phyloP scores from a whole-genome alignment of 306 rosid species.

The Luffa acutangula region DNA sequence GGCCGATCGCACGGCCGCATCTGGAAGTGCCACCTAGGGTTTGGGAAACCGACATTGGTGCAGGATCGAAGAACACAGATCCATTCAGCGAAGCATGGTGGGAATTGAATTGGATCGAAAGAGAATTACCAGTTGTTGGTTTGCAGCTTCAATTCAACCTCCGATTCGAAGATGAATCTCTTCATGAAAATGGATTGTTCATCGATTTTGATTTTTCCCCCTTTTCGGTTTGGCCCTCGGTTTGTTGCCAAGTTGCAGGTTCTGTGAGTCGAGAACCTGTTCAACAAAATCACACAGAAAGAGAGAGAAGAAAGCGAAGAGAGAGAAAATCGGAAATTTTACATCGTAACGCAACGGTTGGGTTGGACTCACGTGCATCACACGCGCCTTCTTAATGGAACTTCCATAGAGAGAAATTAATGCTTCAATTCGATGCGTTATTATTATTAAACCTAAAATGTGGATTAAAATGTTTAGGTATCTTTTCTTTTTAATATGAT shows the following conservation, averaged over 20 bases:
- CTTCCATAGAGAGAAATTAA: neutral
- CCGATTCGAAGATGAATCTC: neutral
- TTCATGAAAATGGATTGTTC: neutral
- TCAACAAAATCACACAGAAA: neutral
- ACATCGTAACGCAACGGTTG: neutral
- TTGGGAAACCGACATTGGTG: slow-evolving; percentile 77
- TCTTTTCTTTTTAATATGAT: too few species aligned
- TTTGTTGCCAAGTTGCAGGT: neutral
- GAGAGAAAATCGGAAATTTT: neutral
- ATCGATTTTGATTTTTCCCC: neutral
- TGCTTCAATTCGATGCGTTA: neutral
- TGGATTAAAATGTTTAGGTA: neutral
- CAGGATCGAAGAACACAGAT: slow-evolving; percentile 15
- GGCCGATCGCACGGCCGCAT: slow-evolving; percentile 79
- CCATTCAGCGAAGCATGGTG: slow-evolving; percentile 14
- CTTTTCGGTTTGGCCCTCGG: neutral
- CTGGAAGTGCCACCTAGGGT: slow-evolving; percentile 87
- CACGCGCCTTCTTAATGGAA: neutral
- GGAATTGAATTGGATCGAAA: neutral
- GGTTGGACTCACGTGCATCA: neutral
- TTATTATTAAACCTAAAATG: neutral
- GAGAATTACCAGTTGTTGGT: neutral
- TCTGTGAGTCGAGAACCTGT: neutral
- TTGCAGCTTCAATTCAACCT: neutral
- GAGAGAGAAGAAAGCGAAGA: neutral